A percentile compares a stretch with the other conserved stretches of the same genome.
These are phyloP conservation scores for Fallopia convolvulus DNA, from an alignment of 148 eudicot species.

Conservation along the genomic window DNA sequence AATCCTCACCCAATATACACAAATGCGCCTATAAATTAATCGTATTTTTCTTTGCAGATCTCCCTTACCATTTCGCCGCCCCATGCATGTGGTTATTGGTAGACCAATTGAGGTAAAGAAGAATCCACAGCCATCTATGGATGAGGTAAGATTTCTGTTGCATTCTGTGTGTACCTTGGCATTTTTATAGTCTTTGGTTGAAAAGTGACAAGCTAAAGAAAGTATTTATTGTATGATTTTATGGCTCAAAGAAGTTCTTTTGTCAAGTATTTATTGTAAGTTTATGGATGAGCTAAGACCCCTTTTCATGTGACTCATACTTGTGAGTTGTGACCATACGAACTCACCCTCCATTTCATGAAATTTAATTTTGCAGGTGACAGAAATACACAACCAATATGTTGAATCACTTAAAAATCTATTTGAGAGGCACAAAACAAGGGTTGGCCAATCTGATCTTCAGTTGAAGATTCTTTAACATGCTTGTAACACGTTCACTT, in stretches of 20 bases:
- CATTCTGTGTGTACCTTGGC: not conserved
- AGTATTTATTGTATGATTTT: not conserved
- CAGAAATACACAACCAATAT: slow-evolving; percentile 45
- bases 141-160: slow-evolving; percentile 52
- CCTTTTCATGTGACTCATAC: not conserved
- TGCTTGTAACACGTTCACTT: not conserved
- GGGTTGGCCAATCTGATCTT: slow-evolving; percentile 47
- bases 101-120: slow-evolving; percentile 61
- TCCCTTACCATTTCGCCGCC: slow-evolving; percentile 54
- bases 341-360: not conserved
- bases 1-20: not conserved
- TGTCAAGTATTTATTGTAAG: not conserved
- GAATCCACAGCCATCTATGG: slow-evolving; percentile 54
- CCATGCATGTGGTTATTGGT: slow-evolving; percentile 87
- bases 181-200: not conserved
- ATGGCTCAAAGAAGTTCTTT: not conserved
- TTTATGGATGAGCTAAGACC: no score
- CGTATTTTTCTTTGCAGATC: slow-evolving; percentile 43
- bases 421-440: slow-evolving; percentile 61
- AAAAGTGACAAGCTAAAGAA: not conserved
- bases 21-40: not conserved
- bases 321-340: no score
- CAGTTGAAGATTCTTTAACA: slow-evolving; percentile 42
- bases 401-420: slow-evolving; percentile 58
- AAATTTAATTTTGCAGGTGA: slow-evolving; percentile 27